phyloP scores from a whole-genome alignment of 139 green algal species.

The Chlorella sp. region DNA sequence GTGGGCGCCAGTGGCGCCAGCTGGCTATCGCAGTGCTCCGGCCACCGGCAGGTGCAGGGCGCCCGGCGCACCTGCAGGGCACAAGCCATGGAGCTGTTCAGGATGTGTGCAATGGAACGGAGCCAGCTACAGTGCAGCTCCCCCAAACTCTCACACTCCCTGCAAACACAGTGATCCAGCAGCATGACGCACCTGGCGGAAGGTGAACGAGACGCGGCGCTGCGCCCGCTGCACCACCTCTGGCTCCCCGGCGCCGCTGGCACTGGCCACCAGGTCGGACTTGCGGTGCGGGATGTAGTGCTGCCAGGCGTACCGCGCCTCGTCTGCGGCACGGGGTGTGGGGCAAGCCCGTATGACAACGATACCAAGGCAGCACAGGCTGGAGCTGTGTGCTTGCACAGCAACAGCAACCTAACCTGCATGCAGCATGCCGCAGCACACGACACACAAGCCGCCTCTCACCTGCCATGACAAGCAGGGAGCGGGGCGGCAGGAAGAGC shows the following conservation, averaged over 20 bases:
- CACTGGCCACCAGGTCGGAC: conserved; percentile 67
- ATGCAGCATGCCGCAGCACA: too few species aligned
- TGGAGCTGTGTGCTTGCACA: not conserved
- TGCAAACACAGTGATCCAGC: not conserved
- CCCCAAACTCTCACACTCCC: not conserved
- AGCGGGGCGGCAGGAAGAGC: conserved; percentile 81
- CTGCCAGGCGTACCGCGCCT: conserved; percentile 89
- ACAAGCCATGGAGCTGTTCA: not conserved
- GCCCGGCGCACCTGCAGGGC: conserved; percentile 61
- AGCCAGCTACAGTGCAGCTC: not conserved
- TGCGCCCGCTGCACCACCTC: conserved; percentile 46
- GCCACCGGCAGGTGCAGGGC: conserved; percentile 86
- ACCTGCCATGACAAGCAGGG: conserved; percentile 86
- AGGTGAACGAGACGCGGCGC: conserved; percentile 89
- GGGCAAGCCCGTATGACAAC: not conserved
- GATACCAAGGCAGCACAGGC: not conserved
- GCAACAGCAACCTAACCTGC: too few species aligned
- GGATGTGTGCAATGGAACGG: too few species aligned
- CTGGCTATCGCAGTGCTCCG: conserved; percentile 92
- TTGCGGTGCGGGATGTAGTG: conserved; percentile 97
- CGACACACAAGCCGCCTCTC: not conserved
- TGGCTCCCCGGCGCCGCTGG: not conserved
- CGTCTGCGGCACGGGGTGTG: conserved; percentile 43
- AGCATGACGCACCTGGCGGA: conserved; percentile 71
- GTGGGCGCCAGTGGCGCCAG: conserved; percentile 73